Base-by-base conservation (phyloP, 495 filamentous ascomycete species). In the Lichina pygmaea region DNA sequence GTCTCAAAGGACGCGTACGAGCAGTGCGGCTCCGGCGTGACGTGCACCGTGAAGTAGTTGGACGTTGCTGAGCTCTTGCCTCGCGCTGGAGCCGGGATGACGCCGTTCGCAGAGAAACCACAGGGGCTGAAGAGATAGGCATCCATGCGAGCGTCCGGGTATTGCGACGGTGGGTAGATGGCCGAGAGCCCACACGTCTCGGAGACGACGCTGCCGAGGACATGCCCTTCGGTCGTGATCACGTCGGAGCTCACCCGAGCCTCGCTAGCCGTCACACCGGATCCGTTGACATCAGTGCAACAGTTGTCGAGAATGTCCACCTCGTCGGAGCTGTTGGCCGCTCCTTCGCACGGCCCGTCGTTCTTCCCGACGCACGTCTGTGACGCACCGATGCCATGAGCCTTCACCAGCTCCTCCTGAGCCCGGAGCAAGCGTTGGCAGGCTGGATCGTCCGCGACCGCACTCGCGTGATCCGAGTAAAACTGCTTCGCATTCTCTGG, bases 1-100 rank as follows among this genome's bases (percentile, higher is more conserved):
- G 91, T 94, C 67, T 99, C 91, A 55, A 99, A 99, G 6, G 85
- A 93, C 12, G 91, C 91, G 55, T 93, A 99, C n/a, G 84, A 93
- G 67, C 86, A 99, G 54, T 91, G 73, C 33, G 89, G 80, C 66
- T 99, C 91, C 0, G 91, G 91, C 0, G 91, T 99, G 48, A 99
- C 91, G 58, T 99, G 91, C 40, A 99, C 91, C 2, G 86, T 99
- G 67, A 93, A 99, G 61, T 99, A 99, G 62, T 95, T 83, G 13
- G 78, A 82, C 36, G 67, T 70, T 33, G 62, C 65, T 36, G 61
- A 63, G 46, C 67, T 68, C 13, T 66, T 62, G 17, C 41, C 45
- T 16, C 45, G 47, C 16, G 48, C 49, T 4, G 86, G 78, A 42
- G 81, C 76, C 11, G 91, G 91, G 39, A 99, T 73, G 39, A 99